Evolutionary conservation across 257 asterid species (phyloP), one percentile per base, ranked within the genome.

Genomic region (Nicotiana sylvestris): DNA sequence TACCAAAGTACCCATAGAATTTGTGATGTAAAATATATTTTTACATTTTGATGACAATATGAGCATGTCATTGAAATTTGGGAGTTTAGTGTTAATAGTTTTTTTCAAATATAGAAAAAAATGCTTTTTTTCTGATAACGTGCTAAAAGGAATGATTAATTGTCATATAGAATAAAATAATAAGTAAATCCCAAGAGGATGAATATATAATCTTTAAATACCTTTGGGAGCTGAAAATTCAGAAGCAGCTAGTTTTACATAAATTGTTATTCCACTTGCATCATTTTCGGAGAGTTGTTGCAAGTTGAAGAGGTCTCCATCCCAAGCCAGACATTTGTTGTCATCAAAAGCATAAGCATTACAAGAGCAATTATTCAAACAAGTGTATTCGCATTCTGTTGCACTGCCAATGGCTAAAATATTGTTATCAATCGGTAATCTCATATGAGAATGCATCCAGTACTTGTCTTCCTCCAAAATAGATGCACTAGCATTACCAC

Each of bases 131-230:
- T 5, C 7, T 5, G 43, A 37, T 37, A 37, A 37, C 7, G 5
- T 1, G 92, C 30, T 83, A 84, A 66, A 84, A 35, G 87, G 84
- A 89, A 37, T 83, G 81, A 65, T 72, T 18, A 2, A 29, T 74
- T 13, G 57, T 80, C 84, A 55, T 60, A 13, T 5, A 78, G 76
- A 25, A 82, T 27, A 49, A 33, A 77, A 68, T 86, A 89, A 9
- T 86, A 89, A 9, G 86, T 87, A 65, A 87, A 87, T 37, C 46
- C 9, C 46, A 37, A 37, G 46, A 37, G 46, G 46, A 37, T 37
- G 46, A 37, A 37, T 37, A 37, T 6, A 37, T 37, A 37, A 37
- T 37, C 46, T 66, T 4, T 11, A 16, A 10, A 25, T 66, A 66
- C 72, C 72, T 29, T 29, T 29, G 30, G 30, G 30, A 29, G 30